A percentile compares a stretch with the other conserved stretches of the same genome.
Evolutionary conservation across 371 early-diverging fungal genomes (phyloP).

Genomic region (Rhizopus arrhizus): DNA sequence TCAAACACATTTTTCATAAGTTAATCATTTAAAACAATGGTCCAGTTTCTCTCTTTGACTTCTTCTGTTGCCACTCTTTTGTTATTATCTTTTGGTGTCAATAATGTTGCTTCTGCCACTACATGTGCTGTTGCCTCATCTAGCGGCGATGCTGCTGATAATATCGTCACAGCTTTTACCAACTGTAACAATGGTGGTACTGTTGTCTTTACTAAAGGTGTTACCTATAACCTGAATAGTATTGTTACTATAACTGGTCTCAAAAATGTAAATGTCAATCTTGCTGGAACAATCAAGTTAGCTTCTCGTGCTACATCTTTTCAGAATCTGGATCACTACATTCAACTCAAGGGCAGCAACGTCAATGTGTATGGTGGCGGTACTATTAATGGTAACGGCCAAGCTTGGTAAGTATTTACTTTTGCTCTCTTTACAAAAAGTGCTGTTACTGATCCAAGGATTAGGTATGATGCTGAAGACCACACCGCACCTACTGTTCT

Average conservation of each 20-base stretch:
- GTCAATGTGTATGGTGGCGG: conserved; percentile 31
- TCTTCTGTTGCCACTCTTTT: conserved; percentile 7
- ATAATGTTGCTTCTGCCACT: conserved; percentile 20
- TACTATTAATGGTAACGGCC: conserved; percentile 34
- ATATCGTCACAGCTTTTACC: conserved; percentile 32
- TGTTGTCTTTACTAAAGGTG: conserved; percentile 30
- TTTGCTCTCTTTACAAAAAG: neutral
- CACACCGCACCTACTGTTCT: conserved; percentile 37
- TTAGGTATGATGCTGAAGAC: conserved; percentile 21
- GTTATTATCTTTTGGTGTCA: conserved; percentile 1
- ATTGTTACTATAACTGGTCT: conserved; percentile 24
- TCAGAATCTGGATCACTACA: conserved; percentile 27
- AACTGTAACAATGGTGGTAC: conserved; percentile 37
- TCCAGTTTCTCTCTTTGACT: neutral
- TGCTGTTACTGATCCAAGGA: no score
- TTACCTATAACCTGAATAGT: conserved; percentile 30
- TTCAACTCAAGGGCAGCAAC: conserved; percentile 31
- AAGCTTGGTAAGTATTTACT: conserved; percentile 31
- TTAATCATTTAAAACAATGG: neutral
- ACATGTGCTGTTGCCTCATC: conserved; percentile 28
- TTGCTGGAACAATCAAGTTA: conserved; percentile 33
- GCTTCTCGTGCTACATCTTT: conserved; percentile 25
- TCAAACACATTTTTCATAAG: neutral
- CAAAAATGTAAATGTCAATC: conserved; percentile 29
- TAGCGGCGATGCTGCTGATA: conserved; percentile 27